Evolutionary conservation across 495 filamentous ascomycete species (phyloP).

Genomic region (Trichoderma orchidacearum): DNA sequence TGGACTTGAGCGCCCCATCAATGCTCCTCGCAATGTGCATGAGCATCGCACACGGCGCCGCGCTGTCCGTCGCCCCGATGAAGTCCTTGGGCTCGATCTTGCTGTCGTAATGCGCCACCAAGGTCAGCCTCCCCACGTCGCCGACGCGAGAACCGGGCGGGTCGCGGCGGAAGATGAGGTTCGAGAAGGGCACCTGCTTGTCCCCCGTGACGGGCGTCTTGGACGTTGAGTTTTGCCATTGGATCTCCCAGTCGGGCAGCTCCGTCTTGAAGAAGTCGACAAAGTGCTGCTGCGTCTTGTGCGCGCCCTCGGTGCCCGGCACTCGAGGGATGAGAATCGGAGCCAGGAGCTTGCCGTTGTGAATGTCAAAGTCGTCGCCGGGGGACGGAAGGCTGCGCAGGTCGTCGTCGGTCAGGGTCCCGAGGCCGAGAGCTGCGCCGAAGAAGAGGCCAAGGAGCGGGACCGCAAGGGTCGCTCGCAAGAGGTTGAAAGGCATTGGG

Average conservation of each 20-base stretch:
- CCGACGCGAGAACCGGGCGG: slow-evolving; percentile 65
- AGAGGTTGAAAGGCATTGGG: not conserved
- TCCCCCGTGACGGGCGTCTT: slow-evolving; percentile 61
- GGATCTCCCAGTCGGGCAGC: slow-evolving; percentile 66
- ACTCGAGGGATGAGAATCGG: slow-evolving; percentile 88
- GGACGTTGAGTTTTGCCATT: slow-evolving; percentile 75
- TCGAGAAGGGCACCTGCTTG: slow-evolving; percentile 65
- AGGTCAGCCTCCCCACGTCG: slow-evolving; percentile 64
- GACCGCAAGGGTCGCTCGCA: not conserved
- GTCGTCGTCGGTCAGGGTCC: slow-evolving; percentile 56
- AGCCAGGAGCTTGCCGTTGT: slow-evolving; percentile 59
- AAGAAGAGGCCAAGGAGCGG: slow-evolving; percentile 17
- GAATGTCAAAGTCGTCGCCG: slow-evolving; percentile 67
- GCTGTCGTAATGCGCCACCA: slow-evolving; percentile 92
- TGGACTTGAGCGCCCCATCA: slow-evolving; percentile 62
- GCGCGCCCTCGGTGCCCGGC: slow-evolving; percentile 68
- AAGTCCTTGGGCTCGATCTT: slow-evolving; percentile 74
- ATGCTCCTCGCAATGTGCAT: slow-evolving; percentile 73
- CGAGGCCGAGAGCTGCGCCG: slow-evolving; percentile 44
- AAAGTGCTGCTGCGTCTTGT: slow-evolving; percentile 66
- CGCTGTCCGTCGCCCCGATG: slow-evolving; percentile 87
- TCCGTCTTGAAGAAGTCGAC: slow-evolving; percentile 58
- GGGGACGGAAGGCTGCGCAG: slow-evolving; percentile 54
- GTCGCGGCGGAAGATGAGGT: slow-evolving; percentile 79
- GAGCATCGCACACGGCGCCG: slow-evolving; percentile 84